phyloP scores from a whole-genome alignment of 2,329 filamentous ascomycete species.

The Aspergillus candidus region DNA sequence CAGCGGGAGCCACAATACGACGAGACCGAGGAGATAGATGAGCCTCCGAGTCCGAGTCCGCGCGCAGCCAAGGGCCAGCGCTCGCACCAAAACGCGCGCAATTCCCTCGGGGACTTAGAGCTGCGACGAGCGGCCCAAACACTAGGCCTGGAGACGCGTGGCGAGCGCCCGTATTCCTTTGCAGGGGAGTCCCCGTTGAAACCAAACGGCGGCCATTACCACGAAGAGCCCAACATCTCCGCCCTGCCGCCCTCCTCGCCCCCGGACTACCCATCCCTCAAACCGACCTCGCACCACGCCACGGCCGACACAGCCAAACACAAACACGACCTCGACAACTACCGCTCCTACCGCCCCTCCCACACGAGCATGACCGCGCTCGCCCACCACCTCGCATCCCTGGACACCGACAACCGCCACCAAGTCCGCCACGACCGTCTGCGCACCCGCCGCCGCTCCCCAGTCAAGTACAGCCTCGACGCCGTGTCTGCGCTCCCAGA shows the following conservation, averaged over 20 bases:
- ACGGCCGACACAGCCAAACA: constrained; percentile 14
- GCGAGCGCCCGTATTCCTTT: constrained; percentile 19
- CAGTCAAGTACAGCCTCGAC: constrained; percentile 26
- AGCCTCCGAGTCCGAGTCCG: constrained; percentile 31
- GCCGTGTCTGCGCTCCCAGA: constrained; percentile 19
- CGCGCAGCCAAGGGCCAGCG: constrained; percentile 26
- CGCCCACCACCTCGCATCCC: constrained; percentile 13
- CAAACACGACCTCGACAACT: constrained; percentile 15
- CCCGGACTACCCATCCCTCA: constrained; percentile 21
- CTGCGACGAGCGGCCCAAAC: constrained; percentile 18
- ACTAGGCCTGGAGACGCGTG: constrained; percentile 22
- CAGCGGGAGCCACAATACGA: constrained; percentile 16
- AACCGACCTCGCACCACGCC: constrained; percentile 14
- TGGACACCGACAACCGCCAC: constrained; percentile 13
- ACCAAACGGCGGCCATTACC: constrained; percentile 8
- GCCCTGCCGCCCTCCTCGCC: constrained; percentile 27
- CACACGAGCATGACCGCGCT: constrained; percentile 24
- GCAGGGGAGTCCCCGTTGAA: constrained; percentile 16
- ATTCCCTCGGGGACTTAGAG: constrained; percentile 15
- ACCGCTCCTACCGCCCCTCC: constrained; percentile 19
- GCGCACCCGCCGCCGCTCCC: constrained; percentile 17
- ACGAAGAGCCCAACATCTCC: constrained; percentile 9
- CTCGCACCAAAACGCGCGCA: constrained; percentile 5
- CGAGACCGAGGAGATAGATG: constrained; percentile 26
- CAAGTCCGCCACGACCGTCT: constrained; percentile 17